These are phyloP conservation scores for Candida nanaspora DNA, from an alignment of 805 yeast species.

Conservation along the genomic window DNA sequence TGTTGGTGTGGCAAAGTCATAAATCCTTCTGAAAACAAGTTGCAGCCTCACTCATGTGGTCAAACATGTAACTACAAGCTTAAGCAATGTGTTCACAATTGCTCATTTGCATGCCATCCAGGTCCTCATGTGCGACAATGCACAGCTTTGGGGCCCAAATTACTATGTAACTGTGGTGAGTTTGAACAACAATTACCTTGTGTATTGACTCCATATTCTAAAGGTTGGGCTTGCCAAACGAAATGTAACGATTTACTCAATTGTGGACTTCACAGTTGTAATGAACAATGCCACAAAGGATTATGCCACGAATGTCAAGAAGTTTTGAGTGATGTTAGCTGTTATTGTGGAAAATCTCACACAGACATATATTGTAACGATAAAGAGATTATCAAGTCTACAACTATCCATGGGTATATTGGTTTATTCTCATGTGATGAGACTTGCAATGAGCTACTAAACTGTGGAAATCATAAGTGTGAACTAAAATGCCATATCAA, in stretches of 20 bases:
- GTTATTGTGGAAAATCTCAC: slow-evolving; percentile 69
- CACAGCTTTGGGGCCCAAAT: slow-evolving; percentile 66
- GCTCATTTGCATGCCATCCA: slow-evolving; percentile 76
- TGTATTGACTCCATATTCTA: slow-evolving; percentile 56
- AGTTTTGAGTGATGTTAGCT: slow-evolving; percentile 33
- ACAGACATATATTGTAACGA: slow-evolving; percentile 38
- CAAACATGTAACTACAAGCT: slow-evolving; percentile 62
- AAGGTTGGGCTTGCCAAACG: slow-evolving; percentile 63
- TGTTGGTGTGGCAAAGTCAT: slow-evolving; percentile 88
- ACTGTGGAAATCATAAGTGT: slow-evolving; percentile 61
- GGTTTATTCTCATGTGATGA: slow-evolving; percentile 46
- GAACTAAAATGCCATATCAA: slow-evolving; percentile 37
- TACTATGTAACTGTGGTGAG: slow-evolving; percentile 72
- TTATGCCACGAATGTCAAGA: slow-evolving; percentile 70
- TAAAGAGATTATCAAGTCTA: slow-evolving; percentile 28
- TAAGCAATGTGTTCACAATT: slow-evolving; percentile 59
- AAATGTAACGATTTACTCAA: slow-evolving; percentile 59
- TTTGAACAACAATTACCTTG: slow-evolving; percentile 63
- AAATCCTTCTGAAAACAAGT: slow-evolving; percentile 52
- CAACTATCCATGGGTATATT: slow-evolving; percentile 29
- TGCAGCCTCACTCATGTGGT: slow-evolving; percentile 84
- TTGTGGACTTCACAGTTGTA: slow-evolving; percentile 66
- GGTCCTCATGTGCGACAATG: slow-evolving; percentile 78
- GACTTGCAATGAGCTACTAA: slow-evolving; percentile 38
- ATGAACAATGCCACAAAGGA: slow-evolving; percentile 65